Evolutionary conservation across 2,329 filamentous ascomycete species (phyloP), one percentile per base, ranked within the genome.

Genomic region (Onygena corvina): DNA sequence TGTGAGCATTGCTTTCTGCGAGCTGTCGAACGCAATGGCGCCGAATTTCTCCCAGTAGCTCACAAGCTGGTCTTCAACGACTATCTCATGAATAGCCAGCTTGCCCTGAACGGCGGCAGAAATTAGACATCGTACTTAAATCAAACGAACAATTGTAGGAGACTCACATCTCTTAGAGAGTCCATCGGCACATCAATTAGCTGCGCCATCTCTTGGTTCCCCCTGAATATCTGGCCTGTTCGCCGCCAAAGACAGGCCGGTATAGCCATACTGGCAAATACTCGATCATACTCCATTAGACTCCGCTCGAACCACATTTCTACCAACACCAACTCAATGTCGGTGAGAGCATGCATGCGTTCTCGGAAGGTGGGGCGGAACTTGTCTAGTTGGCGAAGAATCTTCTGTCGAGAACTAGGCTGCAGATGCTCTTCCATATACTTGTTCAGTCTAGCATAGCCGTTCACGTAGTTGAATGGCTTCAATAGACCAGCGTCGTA

Each of bases 1-100:
- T 18, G 92, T 98, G 57, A 98, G 73, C 60, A 98, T 86, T 18
- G 90, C 93, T 64, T 98, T 94, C 63, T 96, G 92, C 7, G 80
- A 82, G 50, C 83, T 80, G 62, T 98, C 92, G 66, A 98, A 98
- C 7, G 92, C 93, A 59, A 98, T 96, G 3, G 88, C 90, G 46
- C 90, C 89, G 61, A 98, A 98, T 61, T 98, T 94, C 67, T 98
- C 92, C 92, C 92, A 98, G 61, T 98, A 98, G 59, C 86, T 86
- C 49, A 96, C 92, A 53, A 94, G 79, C 34, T 89, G 93, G 53
- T 94, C 87, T 69, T 98, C 92, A 2, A 87, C 88, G 38, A 98
- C 79, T 54, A 98, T 93, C 64, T 98, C 89, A 64, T 98, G 92
- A 44, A 98, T 77, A 9, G 92, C 86, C 55, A 96, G 83, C 60